Percentiles rank a stretch among this genome's conserved stretches.
Conservation (phyloP, 306 rosid species). For the Prunus kanzakura region DNA sequence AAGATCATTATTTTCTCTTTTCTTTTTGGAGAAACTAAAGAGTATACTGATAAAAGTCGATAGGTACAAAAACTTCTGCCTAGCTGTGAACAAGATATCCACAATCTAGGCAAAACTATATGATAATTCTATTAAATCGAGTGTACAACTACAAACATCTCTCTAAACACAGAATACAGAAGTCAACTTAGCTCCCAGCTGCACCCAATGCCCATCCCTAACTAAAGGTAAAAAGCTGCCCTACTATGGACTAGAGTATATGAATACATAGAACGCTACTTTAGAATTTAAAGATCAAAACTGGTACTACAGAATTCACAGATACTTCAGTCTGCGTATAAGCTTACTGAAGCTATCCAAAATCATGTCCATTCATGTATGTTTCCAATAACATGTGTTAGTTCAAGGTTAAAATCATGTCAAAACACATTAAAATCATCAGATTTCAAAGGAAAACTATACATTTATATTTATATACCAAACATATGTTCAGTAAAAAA, state of each 20-base stretch:
- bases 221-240: no score
- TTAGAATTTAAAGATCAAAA: background rate
- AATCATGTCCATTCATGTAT: background rate
- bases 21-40: background rate
- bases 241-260: no score
- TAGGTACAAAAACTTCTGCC: background rate
- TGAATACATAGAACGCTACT: background rate
- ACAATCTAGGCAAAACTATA: background rate
- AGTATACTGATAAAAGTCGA: background rate
- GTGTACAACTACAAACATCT: background rate
- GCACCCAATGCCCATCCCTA: no score
- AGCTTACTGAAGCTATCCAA: background rate
- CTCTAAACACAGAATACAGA: background rate
- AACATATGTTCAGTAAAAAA: background rate
- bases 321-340: background rate
- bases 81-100: background rate
- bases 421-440: background rate
- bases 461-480: background rate
- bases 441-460: background rate
- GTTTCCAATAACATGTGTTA: background rate
- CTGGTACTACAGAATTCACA: background rate
- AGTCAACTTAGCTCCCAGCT: no score
- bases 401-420: background rate
- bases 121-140: background rate
- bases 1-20: background rate